These are phyloP conservation scores for Rhizopogon vesiculosus DNA, from an alignment of 768 basidiomycete genomes.

Conservation along the genomic window DNA sequence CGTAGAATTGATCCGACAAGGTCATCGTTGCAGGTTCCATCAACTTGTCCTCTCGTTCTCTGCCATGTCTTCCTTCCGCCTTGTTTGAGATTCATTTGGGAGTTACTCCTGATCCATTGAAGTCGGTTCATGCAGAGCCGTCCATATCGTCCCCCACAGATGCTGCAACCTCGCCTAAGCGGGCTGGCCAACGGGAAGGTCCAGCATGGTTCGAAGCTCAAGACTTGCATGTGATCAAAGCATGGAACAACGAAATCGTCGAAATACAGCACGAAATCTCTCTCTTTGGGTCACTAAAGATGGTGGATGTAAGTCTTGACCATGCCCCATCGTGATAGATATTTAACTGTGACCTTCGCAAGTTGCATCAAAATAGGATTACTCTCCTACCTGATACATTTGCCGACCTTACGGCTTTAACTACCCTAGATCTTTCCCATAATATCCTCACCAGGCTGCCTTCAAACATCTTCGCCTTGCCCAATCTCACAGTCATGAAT, in stretches of 20 bases:
- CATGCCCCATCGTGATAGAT: neutral
- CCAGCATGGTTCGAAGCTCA: slow-evolving; percentile 82
- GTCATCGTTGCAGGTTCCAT: slow-evolving; percentile 52
- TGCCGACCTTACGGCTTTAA: slow-evolving; percentile 62
- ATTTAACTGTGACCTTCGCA: neutral
- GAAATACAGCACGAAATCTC: slow-evolving; percentile 82
- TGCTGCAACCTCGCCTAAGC: slow-evolving; percentile 27
- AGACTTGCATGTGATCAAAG: slow-evolving; percentile 71
- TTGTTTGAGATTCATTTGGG: slow-evolving; percentile 80
- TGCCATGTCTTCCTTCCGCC: slow-evolving; percentile 70
- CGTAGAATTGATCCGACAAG: slow-evolving; percentile 43
- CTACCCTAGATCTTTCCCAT: slow-evolving; percentile 68
- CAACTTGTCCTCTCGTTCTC: slow-evolving; percentile 69
- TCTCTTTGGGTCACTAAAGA: slow-evolving; percentile 78
- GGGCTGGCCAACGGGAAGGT: slow-evolving; percentile 35
- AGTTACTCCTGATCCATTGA: slow-evolving; percentile 64
- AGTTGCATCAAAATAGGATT: slow-evolving; percentile 78
- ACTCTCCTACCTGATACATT: slow-evolving; percentile 58
- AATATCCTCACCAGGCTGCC: slow-evolving; percentile 66
- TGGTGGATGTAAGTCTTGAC: slow-evolving; percentile 58
- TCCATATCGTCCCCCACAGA: slow-evolving; percentile 36
- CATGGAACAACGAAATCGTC: slow-evolving; percentile 74
- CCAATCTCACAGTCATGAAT: slow-evolving; percentile 61
- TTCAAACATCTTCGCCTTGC: slow-evolving; percentile 59
- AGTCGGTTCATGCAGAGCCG: slow-evolving; percentile 61